Base-by-base conservation (phyloP, 805 yeast species). In the Metschnikowia arizonensis region DNA sequence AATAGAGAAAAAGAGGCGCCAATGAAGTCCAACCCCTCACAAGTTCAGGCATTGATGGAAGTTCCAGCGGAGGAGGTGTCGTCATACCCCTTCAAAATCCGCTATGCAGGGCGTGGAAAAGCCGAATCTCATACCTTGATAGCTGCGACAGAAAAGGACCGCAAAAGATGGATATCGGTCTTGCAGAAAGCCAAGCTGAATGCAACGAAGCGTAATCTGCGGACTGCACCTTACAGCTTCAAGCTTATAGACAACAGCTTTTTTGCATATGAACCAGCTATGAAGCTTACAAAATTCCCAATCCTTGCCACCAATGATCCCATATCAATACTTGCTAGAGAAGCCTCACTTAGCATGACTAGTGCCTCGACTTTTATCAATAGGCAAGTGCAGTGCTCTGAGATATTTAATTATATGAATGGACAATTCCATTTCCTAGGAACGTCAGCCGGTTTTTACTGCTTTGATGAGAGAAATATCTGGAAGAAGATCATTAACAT, bases 401-500 rank as follows among this genome's bases (percentile, higher is more conserved):
- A 72, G 1, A 57, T 71, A 19, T 76, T 86, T 49, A 60, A 56
- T 11, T 73, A 68, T 53, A 71, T 73, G 24, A 74, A 72, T 3
- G 68, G 69, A 18, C 64, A 57, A 9, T 82, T 74, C 48, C 61
- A 72, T 33, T 60, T 85, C 2, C 58, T 83, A 17, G 96, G 93
- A 1, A 68, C 85, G 2, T 73, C 73, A 1, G 64, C 70, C 42
- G 96, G 96, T 0, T 63, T 88, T 1, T 84, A 75, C 53, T 62
- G 85, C 50, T 69, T 74, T n/a, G 68, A 67, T 45, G 50, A 61
- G 35, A 68, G 63, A 44, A 62, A 65, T 37, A 66, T 68, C 15
- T 86, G 95, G 93, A 76, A 69, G 45, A 69, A 78, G 45, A 77
- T 86, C 4, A 60, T 83, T 36, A 73, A 76, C 49, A 60, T 80